phyloP scores from a whole-genome alignment of 2,329 filamentous ascomycete species.

The Xylaria sp. region DNA sequence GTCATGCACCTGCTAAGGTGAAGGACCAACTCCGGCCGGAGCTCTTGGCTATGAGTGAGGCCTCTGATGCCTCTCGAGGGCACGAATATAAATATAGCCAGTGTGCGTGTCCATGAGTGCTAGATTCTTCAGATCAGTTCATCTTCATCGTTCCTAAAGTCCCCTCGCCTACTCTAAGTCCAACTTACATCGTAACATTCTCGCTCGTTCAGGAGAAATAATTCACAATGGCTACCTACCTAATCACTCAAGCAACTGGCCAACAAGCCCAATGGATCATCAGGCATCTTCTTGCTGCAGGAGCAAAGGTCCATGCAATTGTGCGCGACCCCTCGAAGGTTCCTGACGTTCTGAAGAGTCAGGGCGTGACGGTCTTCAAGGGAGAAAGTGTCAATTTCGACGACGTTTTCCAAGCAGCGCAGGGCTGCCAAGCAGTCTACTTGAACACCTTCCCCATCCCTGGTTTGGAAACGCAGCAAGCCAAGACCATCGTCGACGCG shows the following conservation, averaged over 20 bases:
- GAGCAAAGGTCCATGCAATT: slow-evolving; percentile 52
- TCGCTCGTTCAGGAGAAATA: neutral
- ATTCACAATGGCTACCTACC: slow-evolving; percentile 48
- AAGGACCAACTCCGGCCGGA: neutral
- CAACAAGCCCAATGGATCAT: slow-evolving; percentile 49
- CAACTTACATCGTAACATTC: neutral
- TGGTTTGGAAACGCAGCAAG: slow-evolving; percentile 47
- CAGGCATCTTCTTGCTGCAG: slow-evolving; percentile 50
- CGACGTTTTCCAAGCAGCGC: slow-evolving; percentile 48
- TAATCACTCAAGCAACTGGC: slow-evolving; percentile 53
- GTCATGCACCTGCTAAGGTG: neutral
- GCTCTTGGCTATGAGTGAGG: neutral
- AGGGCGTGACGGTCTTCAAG: slow-evolving; percentile 51
- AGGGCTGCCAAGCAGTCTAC: slow-evolving; percentile 50
- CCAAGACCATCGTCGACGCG: slow-evolving; percentile 49
- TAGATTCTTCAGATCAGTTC: neutral
- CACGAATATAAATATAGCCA: slow-evolving; percentile 24
- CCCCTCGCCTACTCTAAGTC: neutral
- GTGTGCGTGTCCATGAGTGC: neutral
- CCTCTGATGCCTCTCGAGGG: neutral
- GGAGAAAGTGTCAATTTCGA: slow-evolving; percentile 52
- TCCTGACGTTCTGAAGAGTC: slow-evolving; percentile 42
- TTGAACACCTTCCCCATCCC: slow-evolving; percentile 42
- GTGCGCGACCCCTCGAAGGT: slow-evolving; percentile 52
- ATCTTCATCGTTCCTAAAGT: slow-evolving; percentile 7